Base-by-base conservation (phyloP, 2,329 filamentous ascomycete species). In the Neocatenulostroma microsporum region DNA sequence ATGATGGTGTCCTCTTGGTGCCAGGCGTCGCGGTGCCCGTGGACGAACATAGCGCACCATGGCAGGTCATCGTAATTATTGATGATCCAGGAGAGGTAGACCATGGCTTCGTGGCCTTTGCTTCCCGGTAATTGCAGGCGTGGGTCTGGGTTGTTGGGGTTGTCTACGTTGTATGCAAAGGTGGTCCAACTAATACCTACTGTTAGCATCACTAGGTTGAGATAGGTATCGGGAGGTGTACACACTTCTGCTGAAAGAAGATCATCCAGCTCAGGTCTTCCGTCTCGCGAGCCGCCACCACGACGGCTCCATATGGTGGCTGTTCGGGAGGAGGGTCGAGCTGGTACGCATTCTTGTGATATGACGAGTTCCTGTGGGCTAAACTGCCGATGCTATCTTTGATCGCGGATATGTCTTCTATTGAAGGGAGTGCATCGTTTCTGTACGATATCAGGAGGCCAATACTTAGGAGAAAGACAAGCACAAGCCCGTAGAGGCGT, bases 61-160 rank as follows among this genome's bases (percentile, higher is more conserved):
- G 33, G 63, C 61, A 28, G 62, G 58, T 4, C 71, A 54, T 59
- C 70, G 62, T 12, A 63, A 62, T 3, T 69, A 54, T 20, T 68
- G 66, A 46, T 30, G 26, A 56, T 60, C 43, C 52, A 68, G 57
- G 64, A 67, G 28, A 70, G 47, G 45, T 67, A 69, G 2, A 64
- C 64, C 64, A 69, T 69, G 12, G 62, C 64, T 46, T 70, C 66
- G 27, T 64, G 54, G 2, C 66, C 67, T 46, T 68, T 69, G 44
- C 67, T 68, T 35, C 54, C 54, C 1, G 66, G 65, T 8, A 70
- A 62, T 0, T 56, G 66, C 24, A 68, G 52, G 19, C 49, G 43
- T 5, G 59, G 57, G 33, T 50, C 44, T 1, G 45, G 39, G 35
- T 64, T 33, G 32, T 40, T 34, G 24, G 45, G 36, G 21, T 45